phyloP scores from a whole-genome alignment of 2,329 filamentous ascomycete species.

The Exutisphaerella laricina region DNA sequence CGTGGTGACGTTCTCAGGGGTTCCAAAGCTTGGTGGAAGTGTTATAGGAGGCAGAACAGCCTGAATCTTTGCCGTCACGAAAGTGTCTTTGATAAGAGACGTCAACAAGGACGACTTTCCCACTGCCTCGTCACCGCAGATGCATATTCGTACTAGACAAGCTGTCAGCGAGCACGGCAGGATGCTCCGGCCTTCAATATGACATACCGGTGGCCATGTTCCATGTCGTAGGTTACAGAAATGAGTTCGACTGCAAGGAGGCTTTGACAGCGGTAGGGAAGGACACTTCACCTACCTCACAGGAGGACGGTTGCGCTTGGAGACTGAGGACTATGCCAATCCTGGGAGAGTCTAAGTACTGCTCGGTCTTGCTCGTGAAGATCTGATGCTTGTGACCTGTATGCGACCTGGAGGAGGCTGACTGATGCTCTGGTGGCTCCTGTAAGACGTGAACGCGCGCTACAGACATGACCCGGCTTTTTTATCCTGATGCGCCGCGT shows the following conservation, averaged over 20 bases:
- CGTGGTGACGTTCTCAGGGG: slow-evolving; percentile 93
- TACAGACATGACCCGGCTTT: too few species aligned
- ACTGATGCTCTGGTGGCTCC: too few species aligned
- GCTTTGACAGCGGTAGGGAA: neutral
- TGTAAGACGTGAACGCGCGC: too few species aligned
- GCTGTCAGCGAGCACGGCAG: neutral
- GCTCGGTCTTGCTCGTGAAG: too few species aligned
- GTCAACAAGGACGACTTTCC: slow-evolving; percentile 70
- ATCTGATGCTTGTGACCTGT: too few species aligned
- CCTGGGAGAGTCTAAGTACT: too few species aligned
- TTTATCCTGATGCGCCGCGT: too few species aligned
- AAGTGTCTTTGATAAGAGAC: slow-evolving; percentile 93
- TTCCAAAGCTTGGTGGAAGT: slow-evolving; percentile 85
- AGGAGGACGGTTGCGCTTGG: too few species aligned
- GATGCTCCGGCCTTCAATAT: neutral
- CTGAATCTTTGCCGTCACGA: slow-evolving; percentile 93
- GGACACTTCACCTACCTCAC: neutral
- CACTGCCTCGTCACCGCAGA: slow-evolving; percentile 94
- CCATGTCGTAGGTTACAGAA: slow-evolving; percentile 12
- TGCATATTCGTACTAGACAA: slow-evolving; percentile 75
- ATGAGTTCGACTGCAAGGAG: neutral
- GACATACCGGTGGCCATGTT: slow-evolving; percentile 18
- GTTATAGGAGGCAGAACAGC: slow-evolving; percentile 91
- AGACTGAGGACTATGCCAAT: too few species aligned
- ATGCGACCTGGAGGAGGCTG: too few species aligned